Evolutionary conservation across 257 asterid genomes (phyloP).

Genomic region (Ophiorrhiza pumila): DNA sequence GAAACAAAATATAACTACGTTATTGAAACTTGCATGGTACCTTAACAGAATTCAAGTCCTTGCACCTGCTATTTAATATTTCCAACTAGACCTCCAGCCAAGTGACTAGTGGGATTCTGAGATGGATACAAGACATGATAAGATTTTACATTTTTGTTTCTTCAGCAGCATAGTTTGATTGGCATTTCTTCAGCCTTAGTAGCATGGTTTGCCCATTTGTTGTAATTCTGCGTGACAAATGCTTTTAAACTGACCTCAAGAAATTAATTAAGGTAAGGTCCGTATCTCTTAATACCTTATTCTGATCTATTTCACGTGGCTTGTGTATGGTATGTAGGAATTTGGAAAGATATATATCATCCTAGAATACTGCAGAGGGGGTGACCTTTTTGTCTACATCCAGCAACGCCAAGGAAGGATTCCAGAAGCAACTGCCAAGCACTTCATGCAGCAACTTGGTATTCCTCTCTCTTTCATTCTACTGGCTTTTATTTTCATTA

Average conservation of each 20-base stretch:
- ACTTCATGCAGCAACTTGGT: conserved; percentile 95
- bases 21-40: neutral
- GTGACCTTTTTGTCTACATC: conserved; percentile 77
- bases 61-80: neutral
- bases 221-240: neutral
- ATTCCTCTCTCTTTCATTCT: neutral
- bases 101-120: neutral
- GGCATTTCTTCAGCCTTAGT: neutral
- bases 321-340: conserved; percentile 51
- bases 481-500: neutral
- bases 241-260: neutral
- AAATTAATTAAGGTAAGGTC: neutral
- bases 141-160: neutral
- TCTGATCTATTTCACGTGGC: conserved; percentile 16
- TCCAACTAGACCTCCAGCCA: neutral
- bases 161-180: neutral
- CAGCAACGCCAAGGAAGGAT: conserved; percentile 70
- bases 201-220: neutral
- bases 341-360: conserved; percentile 78
- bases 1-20: neutral
- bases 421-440: conserved; percentile 81
- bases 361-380: conserved; percentile 93
- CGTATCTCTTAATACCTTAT: neutral
- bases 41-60: neutral
- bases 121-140: neutral